These are phyloP conservation scores for Dendrobium nobile DNA, from an alignment of 106 monocot species.

Conservation along the genomic window DNA sequence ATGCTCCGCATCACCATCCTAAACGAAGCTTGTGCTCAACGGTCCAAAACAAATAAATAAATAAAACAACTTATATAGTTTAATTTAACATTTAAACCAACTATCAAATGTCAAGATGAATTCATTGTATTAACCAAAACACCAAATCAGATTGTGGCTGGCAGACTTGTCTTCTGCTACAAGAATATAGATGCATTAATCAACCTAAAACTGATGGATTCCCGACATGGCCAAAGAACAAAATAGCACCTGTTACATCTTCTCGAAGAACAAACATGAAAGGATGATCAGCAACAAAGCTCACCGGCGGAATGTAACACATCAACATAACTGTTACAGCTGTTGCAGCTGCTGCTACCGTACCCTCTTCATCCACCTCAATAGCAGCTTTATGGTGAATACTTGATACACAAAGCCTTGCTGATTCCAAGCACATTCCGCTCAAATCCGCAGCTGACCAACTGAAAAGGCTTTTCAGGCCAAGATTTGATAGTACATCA, in stretches of 20 bases:
- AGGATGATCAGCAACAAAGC: slow-evolving; percentile 37
- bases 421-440: slow-evolving; percentile 6
- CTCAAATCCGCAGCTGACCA: slow-evolving; percentile 10
- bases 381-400: slow-evolving; percentile 21
- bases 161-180: too few species aligned
- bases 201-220: background rate
- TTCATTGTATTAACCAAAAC: too few species aligned
- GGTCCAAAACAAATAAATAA: too few species aligned
- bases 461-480: slow-evolving; percentile 12
- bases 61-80: too few species aligned
- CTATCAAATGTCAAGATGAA: too few species aligned
- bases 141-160: too few species aligned
- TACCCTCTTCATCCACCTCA: slow-evolving; percentile 31
- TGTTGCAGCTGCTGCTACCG: slow-evolving; percentile 22
- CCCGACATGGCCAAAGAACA: slow-evolving; percentile 17
- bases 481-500: background rate
- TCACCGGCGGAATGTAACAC: background rate
- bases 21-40: too few species aligned
- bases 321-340: background rate
- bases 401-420: slow-evolving; percentile 7
- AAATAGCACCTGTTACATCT: slow-evolving; percentile 6
- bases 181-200: too few species aligned
- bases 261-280: slow-evolving; percentile 20
- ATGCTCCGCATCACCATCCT: too few species aligned
- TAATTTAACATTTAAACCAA: too few species aligned